Evolutionary conservation across 2,329 filamentous ascomycete genomes (phyloP), one percentile per base, ranked within the genome.

Genomic region (Colletotrichum tanaceti): DNA sequence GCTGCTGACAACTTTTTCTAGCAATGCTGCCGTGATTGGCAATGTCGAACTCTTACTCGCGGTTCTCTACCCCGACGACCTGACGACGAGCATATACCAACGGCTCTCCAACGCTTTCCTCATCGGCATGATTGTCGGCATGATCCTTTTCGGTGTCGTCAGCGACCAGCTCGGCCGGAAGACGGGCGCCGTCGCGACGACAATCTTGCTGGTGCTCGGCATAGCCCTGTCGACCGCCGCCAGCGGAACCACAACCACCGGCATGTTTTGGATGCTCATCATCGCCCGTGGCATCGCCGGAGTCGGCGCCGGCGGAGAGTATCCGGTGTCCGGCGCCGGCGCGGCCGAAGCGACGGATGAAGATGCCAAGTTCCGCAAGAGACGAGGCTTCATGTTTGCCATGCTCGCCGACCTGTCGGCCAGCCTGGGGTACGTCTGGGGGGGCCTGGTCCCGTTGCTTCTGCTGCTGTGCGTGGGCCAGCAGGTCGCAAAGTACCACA

Each of bases 311-410:
- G 83, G 83, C 6, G 79, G 79, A 28, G 85, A 88, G 71, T 88
- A 88, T 72, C 85, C 86, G 3, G 85, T 86, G 3, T 84, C 81
- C 2, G 79, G 78, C 50, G 79, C 81, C 3, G 84, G 83, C 49
- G 83, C 86, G 0, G 79, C 82, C 14, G 87, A 89, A 73, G 83
- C 86, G 0, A 83, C 85, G 1, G 85, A 88, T 68, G 85, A 87
- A 72, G 79, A 76, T 55, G 74, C 72, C 9, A 72, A 75, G 16
- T 78, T 81, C 58, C 80, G 84, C 44, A 84, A 83, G 67, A 79
- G 79, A 43, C 78, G 85, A 44, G 85, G 86, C 4, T 86, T 87
- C 75, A 83, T 88, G 73, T 86, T 88, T 65, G 85, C 85, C n/a
- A 81, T 87, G 78, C 79, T 86, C 14, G 80, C 82, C 1, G 83